Percentiles rank a stretch among this genome's conserved stretches.
Evolutionary conservation across 23 red algal genomes (phyloP).

Genomic region (Pyropia haitanensis): DNA sequence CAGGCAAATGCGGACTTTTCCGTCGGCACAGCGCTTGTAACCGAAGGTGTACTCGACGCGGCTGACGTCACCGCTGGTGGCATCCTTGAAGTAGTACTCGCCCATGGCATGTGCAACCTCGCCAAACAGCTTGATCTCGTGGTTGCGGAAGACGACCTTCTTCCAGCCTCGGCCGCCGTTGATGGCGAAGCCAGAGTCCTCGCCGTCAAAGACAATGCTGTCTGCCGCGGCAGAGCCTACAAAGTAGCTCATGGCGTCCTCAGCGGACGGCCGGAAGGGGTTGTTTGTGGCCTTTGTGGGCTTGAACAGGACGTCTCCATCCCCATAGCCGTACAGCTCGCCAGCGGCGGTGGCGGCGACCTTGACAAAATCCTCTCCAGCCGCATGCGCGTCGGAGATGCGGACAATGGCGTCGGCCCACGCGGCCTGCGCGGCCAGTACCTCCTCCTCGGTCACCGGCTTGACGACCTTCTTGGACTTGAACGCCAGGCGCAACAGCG

Average conservation of each 20-base stretch:
- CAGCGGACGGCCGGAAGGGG: background rate
- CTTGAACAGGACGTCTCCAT: constrained; percentile 5
- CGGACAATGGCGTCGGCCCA: constrained; percentile 3
- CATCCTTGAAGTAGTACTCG: constrained; percentile 1
- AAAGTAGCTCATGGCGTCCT: constrained; percentile 1
- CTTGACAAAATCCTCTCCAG: background rate
- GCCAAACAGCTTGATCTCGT: background rate
- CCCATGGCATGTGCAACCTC: constrained; percentile 1
- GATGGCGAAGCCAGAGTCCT: constrained; percentile 1
- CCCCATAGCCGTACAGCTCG: constrained; percentile 1
- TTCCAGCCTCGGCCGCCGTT: background rate
- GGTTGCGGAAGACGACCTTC: background rate
- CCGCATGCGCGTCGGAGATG: background rate
- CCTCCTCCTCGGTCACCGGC: background rate
- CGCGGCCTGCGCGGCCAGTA: background rate
- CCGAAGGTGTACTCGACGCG: constrained; percentile 2
- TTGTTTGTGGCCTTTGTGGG: background rate
- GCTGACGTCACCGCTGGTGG: background rate
- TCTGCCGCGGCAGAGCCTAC: background rate
- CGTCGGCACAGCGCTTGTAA: background rate
- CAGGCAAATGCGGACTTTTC: background rate
- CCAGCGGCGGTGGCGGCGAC: background rate
- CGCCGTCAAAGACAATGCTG: too few relatives aligned
- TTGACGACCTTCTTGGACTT: too few relatives aligned
- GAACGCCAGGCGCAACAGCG: too few relatives aligned